Percentiles rank a stretch among this genome's conserved stretches.
phyloP scores from a whole-genome alignment of 441 rosid species.

The Adansonia gregorii region DNA sequence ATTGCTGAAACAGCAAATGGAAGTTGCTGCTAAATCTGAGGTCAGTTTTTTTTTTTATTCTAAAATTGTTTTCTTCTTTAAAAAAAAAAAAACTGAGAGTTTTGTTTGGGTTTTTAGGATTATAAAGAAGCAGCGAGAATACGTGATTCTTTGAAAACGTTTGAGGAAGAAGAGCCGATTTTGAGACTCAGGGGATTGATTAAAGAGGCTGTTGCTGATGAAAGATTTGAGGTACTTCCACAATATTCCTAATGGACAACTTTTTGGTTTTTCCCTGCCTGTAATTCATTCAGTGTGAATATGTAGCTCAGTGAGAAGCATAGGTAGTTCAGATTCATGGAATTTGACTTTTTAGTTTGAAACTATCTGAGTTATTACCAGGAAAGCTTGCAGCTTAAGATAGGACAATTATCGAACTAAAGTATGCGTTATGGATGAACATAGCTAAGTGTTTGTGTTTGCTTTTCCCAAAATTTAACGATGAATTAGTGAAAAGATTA shows the following conservation, averaged over 20 bases:
- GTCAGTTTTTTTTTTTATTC: conserved; percentile 31
- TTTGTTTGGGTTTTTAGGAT: conserved; percentile 40
- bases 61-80: not conserved
- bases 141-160: conserved; percentile 59
- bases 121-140: conserved; percentile 76
- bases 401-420: not conserved
- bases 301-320: not conserved
- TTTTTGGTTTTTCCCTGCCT: too few relatives aligned
- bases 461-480: not conserved
- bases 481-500: not conserved
- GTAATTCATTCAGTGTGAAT: not conserved
- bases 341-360: not conserved
- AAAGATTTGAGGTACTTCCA: conserved; percentile 61
- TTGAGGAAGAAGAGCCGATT: conserved; percentile 75
- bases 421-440: not conserved
- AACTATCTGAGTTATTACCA: not conserved
- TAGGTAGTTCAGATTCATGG: not conserved
- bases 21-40: conserved; percentile 72
- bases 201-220: conserved; percentile 53
- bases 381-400: not conserved
- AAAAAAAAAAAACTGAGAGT: not conserved
- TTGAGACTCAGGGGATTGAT: conserved; percentile 55
- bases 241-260: not conserved
- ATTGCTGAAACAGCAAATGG: conserved; percentile 63
- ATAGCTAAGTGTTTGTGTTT: not conserved